phyloP scores from a whole-genome alignment of 2,329 filamentous ascomycete species.

The Macrophomina tecta region DNA sequence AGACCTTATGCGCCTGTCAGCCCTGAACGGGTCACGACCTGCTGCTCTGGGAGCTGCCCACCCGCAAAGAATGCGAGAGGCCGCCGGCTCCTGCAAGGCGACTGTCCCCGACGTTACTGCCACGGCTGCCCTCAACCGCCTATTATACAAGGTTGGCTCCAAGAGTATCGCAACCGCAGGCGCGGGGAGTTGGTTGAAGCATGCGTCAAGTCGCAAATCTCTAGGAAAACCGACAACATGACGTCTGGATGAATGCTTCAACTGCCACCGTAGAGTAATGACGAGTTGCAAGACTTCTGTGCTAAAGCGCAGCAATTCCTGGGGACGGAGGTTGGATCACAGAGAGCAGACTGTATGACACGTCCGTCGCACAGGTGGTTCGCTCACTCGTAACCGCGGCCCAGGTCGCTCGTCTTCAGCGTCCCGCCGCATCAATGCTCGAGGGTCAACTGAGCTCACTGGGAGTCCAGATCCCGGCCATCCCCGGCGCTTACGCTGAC shows the following conservation, averaged over 20 bases:
- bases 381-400: conserved; percentile 14
- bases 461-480: conserved; percentile 12
- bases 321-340: neutral
- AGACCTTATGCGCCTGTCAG: conserved; percentile 24
- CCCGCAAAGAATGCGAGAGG: conserved; percentile 22
- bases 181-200: too few species aligned
- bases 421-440: conserved; percentile 19
- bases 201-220: too few species aligned
- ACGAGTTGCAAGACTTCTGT: too few species aligned
- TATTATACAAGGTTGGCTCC: too few species aligned
- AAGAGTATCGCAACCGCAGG: too few species aligned
- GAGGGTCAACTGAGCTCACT: conserved; percentile 5
- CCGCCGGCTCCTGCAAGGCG: conserved; percentile 10
- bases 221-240: too few species aligned
- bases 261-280: too few species aligned
- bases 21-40: conserved; percentile 12
- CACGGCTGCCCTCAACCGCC: neutral
- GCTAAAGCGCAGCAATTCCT: neutral
- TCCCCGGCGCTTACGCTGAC: conserved; percentile 21
- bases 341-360: conserved; percentile 21
- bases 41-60: neutral
- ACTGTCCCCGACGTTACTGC: conserved; percentile 14
- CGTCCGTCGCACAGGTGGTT: conserved; percentile 24
- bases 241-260: too few species aligned
- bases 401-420: conserved; percentile 23